phyloP scores from a whole-genome alignment of 2,329 filamentous ascomycete species.

The Emmonsiellopsis sp. region DNA sequence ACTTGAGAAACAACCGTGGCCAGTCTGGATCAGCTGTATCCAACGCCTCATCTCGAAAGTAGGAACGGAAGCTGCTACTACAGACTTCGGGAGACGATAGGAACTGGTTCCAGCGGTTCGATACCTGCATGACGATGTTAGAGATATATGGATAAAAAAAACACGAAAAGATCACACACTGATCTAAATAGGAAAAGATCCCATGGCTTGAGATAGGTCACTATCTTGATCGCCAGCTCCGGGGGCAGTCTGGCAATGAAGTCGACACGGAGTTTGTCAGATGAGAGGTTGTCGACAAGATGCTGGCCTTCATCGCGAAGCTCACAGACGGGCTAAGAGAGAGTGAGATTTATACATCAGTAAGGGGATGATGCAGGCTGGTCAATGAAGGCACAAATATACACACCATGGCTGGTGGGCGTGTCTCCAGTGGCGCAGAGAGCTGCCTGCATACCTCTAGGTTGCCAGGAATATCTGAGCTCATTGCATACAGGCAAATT shows the following conservation, averaged over 20 bases:
- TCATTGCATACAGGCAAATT: too few relatives aligned
- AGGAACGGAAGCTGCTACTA: slow-evolving; percentile 10
- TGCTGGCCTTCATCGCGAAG: slow-evolving; percentile 23
- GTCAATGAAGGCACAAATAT: slow-evolving; percentile 1
- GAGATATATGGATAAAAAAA: not conserved
- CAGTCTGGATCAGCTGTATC: slow-evolving; percentile 1
- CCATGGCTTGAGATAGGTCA: slow-evolving; percentile 16
- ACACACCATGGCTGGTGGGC: slow-evolving; percentile 15
- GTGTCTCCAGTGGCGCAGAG: slow-evolving; percentile 11
- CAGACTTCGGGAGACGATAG: slow-evolving; percentile 18
- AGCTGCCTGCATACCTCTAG: slow-evolving; percentile 13
- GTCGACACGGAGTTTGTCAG: slow-evolving; percentile 20
- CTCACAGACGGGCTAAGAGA: slow-evolving; percentile 16
- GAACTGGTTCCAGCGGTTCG: slow-evolving; percentile 22
- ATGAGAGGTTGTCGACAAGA: slow-evolving; percentile 16
- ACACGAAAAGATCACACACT: slow-evolving; percentile 12
- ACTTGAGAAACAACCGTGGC: slow-evolving; percentile 7
- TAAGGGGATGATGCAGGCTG: not conserved
- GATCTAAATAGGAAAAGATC: slow-evolving; percentile 22
- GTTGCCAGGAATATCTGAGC: not conserved
- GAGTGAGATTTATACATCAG: not conserved
- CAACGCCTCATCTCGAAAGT: not conserved
- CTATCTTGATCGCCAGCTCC: slow-evolving; percentile 22
- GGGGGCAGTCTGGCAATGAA: slow-evolving; percentile 22
- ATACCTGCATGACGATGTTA: slow-evolving; percentile 18